Percentiles rank a stretch among this genome's conserved stretches.
Conservation (phyloP, 169 alveolate genomes). For the Cyclospora cayetanensis region DNA sequence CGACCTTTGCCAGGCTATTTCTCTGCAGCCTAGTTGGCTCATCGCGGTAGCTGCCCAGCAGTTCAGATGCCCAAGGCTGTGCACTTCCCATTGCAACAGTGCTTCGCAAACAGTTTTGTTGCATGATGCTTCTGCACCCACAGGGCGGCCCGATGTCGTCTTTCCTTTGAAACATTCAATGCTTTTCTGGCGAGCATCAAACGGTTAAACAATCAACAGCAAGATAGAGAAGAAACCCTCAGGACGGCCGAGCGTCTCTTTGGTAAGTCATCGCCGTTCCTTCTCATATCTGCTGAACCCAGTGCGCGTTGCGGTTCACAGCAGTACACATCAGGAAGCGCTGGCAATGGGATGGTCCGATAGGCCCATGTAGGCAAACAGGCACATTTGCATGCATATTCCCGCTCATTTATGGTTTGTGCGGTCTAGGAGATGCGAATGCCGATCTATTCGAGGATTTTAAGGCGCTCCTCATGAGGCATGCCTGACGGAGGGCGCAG, state of each 20-base stretch:
- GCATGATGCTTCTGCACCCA: neutral
- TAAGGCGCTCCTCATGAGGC: conserved; percentile 79
- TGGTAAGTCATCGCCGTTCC: neutral
- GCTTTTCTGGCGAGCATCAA: conserved; percentile 84
- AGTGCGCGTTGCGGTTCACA: too few relatives aligned
- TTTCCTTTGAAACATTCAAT: conserved; percentile 83
- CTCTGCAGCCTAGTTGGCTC: too few relatives aligned
- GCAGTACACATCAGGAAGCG: too few relatives aligned
- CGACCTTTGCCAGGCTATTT: too few relatives aligned
- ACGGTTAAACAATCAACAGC: conserved; percentile 87
- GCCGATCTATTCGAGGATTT: conserved; percentile 82
- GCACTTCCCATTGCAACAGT: too few relatives aligned
- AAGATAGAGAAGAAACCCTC: conserved; percentile 77
- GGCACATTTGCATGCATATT: neutral
- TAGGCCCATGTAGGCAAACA: too few relatives aligned
- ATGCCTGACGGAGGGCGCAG: too few relatives aligned
- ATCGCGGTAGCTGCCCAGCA: too few relatives aligned
- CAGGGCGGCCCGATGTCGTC: conserved; percentile 81
- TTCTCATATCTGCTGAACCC: too few relatives aligned
- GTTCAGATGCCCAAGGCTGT: too few relatives aligned
- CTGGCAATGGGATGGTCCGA: too few relatives aligned
- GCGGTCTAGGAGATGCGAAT: conserved; percentile 80
- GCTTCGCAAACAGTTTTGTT: too few relatives aligned
- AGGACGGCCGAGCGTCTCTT: conserved; percentile 72
- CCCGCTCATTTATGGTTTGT: neutral